phyloP scores from a whole-genome alignment of 768 basidiomycete genomes.

The Boletus fagicola region DNA sequence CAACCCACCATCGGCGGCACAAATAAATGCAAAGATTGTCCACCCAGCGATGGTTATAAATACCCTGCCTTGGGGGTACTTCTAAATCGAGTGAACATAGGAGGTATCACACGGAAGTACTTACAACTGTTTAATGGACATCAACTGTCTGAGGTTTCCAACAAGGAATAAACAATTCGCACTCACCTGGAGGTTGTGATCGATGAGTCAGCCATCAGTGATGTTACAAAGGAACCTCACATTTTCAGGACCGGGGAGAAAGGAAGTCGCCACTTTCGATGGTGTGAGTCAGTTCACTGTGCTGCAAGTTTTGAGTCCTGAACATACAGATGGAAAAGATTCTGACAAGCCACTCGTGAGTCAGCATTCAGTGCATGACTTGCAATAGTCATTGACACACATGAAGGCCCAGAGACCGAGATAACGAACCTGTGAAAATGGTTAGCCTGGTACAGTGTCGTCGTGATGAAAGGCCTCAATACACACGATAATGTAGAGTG shows the following conservation, averaged over 20 bases:
- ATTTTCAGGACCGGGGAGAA: neutral
- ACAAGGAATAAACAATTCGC: no score
- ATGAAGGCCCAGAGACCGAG: neutral
- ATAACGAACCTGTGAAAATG: constrained; percentile 5
- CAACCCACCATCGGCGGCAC: no score
- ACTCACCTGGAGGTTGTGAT: no score
- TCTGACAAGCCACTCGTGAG: neutral
- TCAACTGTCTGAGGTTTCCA: no score
- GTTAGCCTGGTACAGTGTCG: neutral
- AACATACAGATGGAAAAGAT: neutral
- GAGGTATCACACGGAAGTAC: no score
- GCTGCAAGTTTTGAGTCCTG: neutral
- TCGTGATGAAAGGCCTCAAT: neutral
- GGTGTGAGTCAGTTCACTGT: neutral
- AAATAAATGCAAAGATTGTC: no score
- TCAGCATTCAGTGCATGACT: neutral
- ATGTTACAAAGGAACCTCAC: neutral
- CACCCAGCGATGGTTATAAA: no score
- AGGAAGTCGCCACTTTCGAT: neutral
- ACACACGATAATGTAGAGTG: neutral
- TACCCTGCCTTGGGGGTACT: no score
- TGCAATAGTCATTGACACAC: neutral
- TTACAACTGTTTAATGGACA: no score
- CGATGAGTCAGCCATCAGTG: neutral
- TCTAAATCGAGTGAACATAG: no score